phyloP scores from a whole-genome alignment of 1,284 basidiomycete genomes.

The Termitomyces sp. region DNA sequence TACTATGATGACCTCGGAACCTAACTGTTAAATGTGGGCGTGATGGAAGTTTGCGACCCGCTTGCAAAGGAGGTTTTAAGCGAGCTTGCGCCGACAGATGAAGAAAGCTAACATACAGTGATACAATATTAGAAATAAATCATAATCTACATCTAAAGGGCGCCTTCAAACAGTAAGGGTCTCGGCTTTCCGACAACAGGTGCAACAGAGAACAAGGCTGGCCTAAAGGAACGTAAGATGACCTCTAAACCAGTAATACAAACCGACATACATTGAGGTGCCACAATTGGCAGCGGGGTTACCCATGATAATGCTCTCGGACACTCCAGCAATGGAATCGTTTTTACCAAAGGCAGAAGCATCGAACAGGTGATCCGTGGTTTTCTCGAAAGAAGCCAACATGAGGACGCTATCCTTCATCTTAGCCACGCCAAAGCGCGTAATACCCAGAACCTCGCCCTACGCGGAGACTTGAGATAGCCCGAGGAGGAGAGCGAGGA shows the following conservation, averaged over 20 bases:
- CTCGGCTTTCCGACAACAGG: constrained; percentile 35
- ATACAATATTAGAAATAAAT: constrained; percentile 8
- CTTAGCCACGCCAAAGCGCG: constrained; percentile 99
- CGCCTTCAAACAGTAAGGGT: constrained; percentile 34
- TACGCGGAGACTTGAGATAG: constrained; percentile 26
- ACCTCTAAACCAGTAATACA: not conserved
- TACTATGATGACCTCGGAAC: no score
- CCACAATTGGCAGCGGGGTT: constrained; percentile 95
- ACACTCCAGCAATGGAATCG: constrained; percentile 93
- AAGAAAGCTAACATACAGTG: constrained; percentile 8
- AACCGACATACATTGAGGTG: constrained; percentile 76
- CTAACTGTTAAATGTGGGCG: no score
- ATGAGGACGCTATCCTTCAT: constrained; percentile 99
- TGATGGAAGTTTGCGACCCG: no score
- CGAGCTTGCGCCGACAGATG: not conserved
- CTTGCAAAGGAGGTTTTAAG: not conserved
- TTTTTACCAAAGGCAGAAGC: constrained; percentile 95
- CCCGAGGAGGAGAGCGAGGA: not conserved
- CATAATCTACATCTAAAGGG: constrained; percentile 21
- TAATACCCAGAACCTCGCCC: constrained; percentile 98
- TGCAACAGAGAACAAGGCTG: constrained; percentile 31
- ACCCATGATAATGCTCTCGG: constrained; percentile 99
- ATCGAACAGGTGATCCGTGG: constrained; percentile 98
- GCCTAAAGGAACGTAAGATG: constrained; percentile 22
- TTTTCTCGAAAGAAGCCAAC: constrained; percentile 99